Conservation (phyloP, 2,329 filamentous ascomycete genomes). For the Drechslerella dactyloides region DNA sequence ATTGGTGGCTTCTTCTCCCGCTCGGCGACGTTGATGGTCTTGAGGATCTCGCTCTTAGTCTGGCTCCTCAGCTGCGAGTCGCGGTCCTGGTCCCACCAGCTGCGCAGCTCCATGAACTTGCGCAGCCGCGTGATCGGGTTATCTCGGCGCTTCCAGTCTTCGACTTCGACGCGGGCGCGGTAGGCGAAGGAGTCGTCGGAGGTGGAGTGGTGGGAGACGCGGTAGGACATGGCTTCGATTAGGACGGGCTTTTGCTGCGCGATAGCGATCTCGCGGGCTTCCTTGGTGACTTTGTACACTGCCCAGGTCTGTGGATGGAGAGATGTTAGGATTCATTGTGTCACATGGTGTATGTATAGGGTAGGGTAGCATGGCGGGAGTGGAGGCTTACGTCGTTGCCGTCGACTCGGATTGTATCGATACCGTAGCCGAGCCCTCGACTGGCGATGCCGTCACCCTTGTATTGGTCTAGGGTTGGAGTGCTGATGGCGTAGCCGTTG, state of each 20-base stretch:
- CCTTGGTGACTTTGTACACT: conserved; percentile 77
- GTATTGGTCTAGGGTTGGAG: conserved; percentile 87
- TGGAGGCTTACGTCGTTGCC: conserved; percentile 71
- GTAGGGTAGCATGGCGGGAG: background rate
- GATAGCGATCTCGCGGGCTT: conserved; percentile 78
- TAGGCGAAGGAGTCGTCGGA: conserved; percentile 97
- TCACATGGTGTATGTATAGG: background rate
- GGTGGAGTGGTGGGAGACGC: conserved; percentile 96
- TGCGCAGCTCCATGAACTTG: conserved; percentile 86
- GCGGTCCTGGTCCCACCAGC: conserved; percentile 81
- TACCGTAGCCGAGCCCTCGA: conserved; percentile 87
- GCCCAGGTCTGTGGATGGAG: conserved; percentile 69
- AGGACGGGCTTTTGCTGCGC: conserved; percentile 70
- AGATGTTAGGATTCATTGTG: background rate
- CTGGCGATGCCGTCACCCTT: conserved; percentile 89
- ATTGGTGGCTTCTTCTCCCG: conserved; percentile 79
- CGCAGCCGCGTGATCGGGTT: conserved; percentile 80
- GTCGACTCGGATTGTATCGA: conserved; percentile 88
- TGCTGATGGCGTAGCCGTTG: conserved; percentile 90
- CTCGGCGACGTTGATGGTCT: conserved; percentile 83
- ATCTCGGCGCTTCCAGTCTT: conserved; percentile 89
- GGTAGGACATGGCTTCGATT: conserved; percentile 96
- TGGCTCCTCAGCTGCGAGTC: conserved; percentile 74
- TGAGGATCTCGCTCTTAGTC: conserved; percentile 76
- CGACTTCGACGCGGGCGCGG: conserved; percentile 87